These are phyloP conservation scores for Geosmithia flava DNA, from an alignment of 2,329 filamentous ascomycete genomes.

Conservation along the genomic window DNA sequence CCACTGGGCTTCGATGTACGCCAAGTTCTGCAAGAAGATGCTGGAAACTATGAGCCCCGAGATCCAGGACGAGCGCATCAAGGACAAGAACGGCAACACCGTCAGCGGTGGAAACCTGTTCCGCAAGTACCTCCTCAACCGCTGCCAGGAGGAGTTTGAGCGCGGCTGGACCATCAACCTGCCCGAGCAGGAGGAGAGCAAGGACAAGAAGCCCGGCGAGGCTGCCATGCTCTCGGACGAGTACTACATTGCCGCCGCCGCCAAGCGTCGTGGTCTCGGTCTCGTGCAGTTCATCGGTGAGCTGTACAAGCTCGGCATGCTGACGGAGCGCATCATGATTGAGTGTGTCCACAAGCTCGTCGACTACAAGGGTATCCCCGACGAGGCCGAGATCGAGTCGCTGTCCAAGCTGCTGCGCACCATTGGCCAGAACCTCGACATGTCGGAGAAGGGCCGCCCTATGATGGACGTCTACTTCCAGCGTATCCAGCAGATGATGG, in stretches of 20 bases:
- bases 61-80: slow-evolving; percentile 90
- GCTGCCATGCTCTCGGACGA: slow-evolving; percentile 83
- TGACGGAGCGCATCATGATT: slow-evolving; percentile 99
- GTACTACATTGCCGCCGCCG: slow-evolving; percentile 87
- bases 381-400: slow-evolving; percentile 93
- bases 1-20: slow-evolving; percentile 98
- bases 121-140: slow-evolving; percentile 96
- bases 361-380: slow-evolving; percentile 84
- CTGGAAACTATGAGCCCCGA: slow-evolving; percentile 88
- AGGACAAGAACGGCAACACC: slow-evolving; percentile 77
- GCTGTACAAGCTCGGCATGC: slow-evolving; percentile 96
- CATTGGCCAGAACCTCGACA: slow-evolving; percentile 79
- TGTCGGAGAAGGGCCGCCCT: slow-evolving; percentile 65
- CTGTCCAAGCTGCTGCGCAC: slow-evolving; percentile 86
- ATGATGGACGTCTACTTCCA: slow-evolving; percentile 93
- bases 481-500: slow-evolving; percentile 72
- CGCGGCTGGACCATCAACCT: slow-evolving; percentile 81
- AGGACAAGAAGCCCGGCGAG: slow-evolving; percentile 48
- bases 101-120: slow-evolving; percentile 90
- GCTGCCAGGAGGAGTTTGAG: slow-evolving; percentile 98
- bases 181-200: slow-evolving; percentile 26
- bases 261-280: slow-evolving; percentile 93
- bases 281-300: slow-evolving; percentile 99
- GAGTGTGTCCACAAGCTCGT: slow-evolving; percentile 96
- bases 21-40: slow-evolving; percentile 97